A percentile compares a stretch with the other conserved stretches of the same genome.
phyloP scores from a whole-genome alignment of 768 basidiomycete genomes.

The Leccinum incarnatum region DNA sequence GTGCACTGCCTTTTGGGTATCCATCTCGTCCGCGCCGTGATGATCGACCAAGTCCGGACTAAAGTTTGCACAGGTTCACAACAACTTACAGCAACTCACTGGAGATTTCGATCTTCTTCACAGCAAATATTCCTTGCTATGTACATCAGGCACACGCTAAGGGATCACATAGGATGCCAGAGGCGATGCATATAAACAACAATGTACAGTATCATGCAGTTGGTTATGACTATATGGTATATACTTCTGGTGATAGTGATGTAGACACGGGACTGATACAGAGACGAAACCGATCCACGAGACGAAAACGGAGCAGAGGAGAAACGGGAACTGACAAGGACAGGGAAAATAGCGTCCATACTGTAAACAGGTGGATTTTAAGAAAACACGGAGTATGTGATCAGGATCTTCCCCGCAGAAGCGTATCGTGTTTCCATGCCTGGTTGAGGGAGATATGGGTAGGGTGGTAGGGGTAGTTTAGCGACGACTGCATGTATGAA shows the following conservation, averaged over 20 bases:
- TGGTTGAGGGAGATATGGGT: slow-evolving; percentile 37
- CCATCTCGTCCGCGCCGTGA: slow-evolving; percentile 10
- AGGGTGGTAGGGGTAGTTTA: slow-evolving; percentile 43
- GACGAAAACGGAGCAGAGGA: slow-evolving; percentile 10
- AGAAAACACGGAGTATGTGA: neutral
- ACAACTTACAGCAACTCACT: slow-evolving; percentile 7
- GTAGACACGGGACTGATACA: slow-evolving; percentile 25
- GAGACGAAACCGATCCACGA: slow-evolving; percentile 14
- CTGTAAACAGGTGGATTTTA: neutral
- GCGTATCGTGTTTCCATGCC: slow-evolving; percentile 47
- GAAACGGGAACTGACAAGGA: slow-evolving; percentile 1
- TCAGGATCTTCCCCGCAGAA: slow-evolving; percentile 36
- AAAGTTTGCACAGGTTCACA: slow-evolving; percentile 1
- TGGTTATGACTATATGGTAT: slow-evolving; percentile 31
- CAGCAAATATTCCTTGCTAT: slow-evolving; percentile 10
- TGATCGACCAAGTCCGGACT: slow-evolving; percentile 17
- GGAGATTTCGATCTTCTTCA: slow-evolving; percentile 6
- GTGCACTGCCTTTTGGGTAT: slow-evolving; percentile 23
- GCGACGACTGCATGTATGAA: slow-evolving; percentile 42
- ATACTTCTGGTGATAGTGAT: slow-evolving; percentile 29
- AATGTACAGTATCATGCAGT: slow-evolving; percentile 33
- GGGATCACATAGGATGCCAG: slow-evolving; percentile 9
- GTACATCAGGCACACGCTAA: slow-evolving; percentile 27
- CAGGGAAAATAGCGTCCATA: slow-evolving; percentile 1
- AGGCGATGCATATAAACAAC: slow-evolving; percentile 29